Conservation (phyloP, 2,329 filamentous ascomycete species). For the Lachnellula arida region DNA sequence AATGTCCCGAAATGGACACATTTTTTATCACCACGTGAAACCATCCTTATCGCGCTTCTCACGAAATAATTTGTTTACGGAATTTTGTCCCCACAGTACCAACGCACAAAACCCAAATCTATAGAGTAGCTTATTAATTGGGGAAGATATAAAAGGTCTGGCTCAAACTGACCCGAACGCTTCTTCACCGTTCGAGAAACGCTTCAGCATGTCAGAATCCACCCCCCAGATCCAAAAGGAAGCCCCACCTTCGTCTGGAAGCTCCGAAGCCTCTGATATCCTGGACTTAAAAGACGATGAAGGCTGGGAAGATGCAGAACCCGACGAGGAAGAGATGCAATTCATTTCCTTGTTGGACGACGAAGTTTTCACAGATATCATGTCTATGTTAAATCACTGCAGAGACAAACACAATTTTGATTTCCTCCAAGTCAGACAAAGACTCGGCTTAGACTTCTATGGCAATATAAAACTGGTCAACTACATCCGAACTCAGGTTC, state of each 20-base stretch:
- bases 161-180: neutral
- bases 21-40: neutral
- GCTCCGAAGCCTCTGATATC: constrained; percentile 39
- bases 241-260: constrained; percentile 32
- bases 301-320: constrained; percentile 55
- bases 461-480: constrained; percentile 72
- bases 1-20: neutral
- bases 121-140: neutral
- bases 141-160: neutral
- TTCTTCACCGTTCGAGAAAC: neutral
- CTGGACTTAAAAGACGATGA: constrained; percentile 41
- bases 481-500: constrained; percentile 49
- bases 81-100: neutral
- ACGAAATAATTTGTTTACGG: neutral
- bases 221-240: constrained; percentile 14
- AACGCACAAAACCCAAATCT: neutral
- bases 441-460: constrained; percentile 63
- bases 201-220: constrained; percentile 17
- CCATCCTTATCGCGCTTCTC: neutral
- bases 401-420: constrained; percentile 63
- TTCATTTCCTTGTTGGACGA: constrained; percentile 67
- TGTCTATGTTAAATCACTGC: constrained; percentile 64
- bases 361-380: constrained; percentile 58
- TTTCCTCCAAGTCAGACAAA: constrained; percentile 54
- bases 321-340: constrained; percentile 56